Evolutionary conservation across 441 rosid species (phyloP).

Genomic region (Euphorbia schlechtendalii): DNA sequence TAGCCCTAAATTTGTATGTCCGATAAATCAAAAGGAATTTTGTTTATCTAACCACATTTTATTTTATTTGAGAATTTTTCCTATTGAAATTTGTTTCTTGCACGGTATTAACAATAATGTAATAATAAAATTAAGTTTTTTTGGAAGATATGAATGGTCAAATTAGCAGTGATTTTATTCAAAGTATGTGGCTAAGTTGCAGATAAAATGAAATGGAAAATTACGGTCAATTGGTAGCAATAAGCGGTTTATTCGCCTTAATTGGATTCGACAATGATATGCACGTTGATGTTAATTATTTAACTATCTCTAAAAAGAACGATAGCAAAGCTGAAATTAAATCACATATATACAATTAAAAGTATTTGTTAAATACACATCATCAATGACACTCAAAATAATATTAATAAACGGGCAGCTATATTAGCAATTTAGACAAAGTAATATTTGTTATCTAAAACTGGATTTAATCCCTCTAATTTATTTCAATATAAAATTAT

Average conservation of each 20-base stretch:
- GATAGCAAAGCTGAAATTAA: not conserved
- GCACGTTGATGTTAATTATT: not conserved
- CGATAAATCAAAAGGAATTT: no score
- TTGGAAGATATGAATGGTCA: not conserved
- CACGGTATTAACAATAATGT: constrained; percentile 18
- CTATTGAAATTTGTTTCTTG: not conserved
- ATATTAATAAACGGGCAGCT: no score
- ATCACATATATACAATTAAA: no score
- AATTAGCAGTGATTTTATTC: not conserved
- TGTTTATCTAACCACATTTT: no score
- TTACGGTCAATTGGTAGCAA: constrained; percentile 1
- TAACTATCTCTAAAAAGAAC: not conserved
- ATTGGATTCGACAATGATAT: constrained; percentile 9
- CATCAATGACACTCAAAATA: no score
- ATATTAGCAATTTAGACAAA: no score
- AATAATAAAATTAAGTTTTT: not conserved
- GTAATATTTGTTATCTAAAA: no score
- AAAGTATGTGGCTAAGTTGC: not conserved
- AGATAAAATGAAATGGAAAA: not conserved
- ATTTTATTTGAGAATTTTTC: no score
- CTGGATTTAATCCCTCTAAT: no score
- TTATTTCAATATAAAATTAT: no score
- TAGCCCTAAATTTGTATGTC: no score
- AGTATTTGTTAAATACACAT: no score
- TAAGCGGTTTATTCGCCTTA: constrained; percentile 20